Evolutionary conservation across 2,329 filamentous ascomycete species (phyloP), one percentile per base, ranked within the genome.

Genomic region (Trichoderma harzianum): DNA sequence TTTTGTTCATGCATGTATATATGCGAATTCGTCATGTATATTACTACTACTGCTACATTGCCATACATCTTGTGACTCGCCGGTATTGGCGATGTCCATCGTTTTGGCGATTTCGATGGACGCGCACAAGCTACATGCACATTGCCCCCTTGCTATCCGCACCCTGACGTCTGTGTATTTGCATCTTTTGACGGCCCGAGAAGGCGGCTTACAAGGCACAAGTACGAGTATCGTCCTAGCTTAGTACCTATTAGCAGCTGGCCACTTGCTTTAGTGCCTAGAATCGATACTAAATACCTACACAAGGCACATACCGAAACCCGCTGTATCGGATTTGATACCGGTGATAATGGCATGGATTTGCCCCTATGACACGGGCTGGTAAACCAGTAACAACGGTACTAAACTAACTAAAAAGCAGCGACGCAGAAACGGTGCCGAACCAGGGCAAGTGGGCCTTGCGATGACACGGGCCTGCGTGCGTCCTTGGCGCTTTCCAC

Each of bases 1-100:
- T 60, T 60, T 69, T 69, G 65, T 60, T 34, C 53, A 69, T 69
- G 65, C 65, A 47, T 69, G 53, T 69, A 69, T 69, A 69, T 51
- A 60, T 47, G 65, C 65, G 34, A 32, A 32, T 47, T 60, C 34
- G 53, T 68, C 65, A 68, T 68, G 65, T 68, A 68, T 61, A 51
- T 55, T 60, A 68, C 53, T 18, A 39, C 36, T 39, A 18, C 39
- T 43, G 16, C 39, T 43, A 43, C 39, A 43, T 43, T 30, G 30
- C 32, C 65, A 24, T 60, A 39, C 43, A 47, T 21, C 65, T 24
- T 47, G 65, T 69, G 65, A 69, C 65, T 69, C n/a, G 53, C 26
- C 18, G 26, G 55, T 34, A 34, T 30, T 47, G 65, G 65, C 28
- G 28, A 69, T 69, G 55, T 8, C 26, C 53, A 32, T 60, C n/a